Evolutionary conservation across 345 rosid species (phyloP).

Genomic region (rapeseed (Brassica napus)): Da-Ae NC_063436.1:26067501-26068000

Average conservation of each 20-base stretch:
- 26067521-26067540: slow-evolving; percentile 1
- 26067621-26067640: slow-evolving; percentile 2
- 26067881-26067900: neutral
- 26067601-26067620: neutral
- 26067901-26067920: neutral
- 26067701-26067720: neutral
- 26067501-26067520: neutral
- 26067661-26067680: slow-evolving; percentile 1
- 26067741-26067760: neutral
- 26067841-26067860: neutral
- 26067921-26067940: neutral
- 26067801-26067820: neutral
- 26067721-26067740: neutral
- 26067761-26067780: neutral
- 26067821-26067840: neutral
- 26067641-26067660: slow-evolving; percentile 16
- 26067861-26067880: neutral
- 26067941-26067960: neutral
- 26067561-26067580: neutral
- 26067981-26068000: neutral
- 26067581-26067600: neutral
- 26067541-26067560: neutral
- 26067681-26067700: neutral
- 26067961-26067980: neutral
- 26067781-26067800: neutral